These are phyloP conservation scores for Colletotrichum abscissum DNA, from an alignment of 2,329 filamentous ascomycete species.

Conservation along the genomic window DNA sequence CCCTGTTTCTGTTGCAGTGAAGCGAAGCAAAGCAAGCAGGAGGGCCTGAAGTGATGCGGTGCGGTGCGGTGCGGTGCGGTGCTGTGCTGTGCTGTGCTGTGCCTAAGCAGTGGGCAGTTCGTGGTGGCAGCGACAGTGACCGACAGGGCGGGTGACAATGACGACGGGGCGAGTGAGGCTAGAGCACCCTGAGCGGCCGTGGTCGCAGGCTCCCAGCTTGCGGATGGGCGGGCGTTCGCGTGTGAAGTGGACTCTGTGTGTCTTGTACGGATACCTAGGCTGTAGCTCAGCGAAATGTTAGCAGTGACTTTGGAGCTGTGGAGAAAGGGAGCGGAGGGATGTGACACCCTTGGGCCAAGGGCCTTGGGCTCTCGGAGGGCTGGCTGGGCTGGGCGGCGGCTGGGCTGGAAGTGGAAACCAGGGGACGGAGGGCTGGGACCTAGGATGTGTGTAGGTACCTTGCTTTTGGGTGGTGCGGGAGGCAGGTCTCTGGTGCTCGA, in stretches of 20 bases:
- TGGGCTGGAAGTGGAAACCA: slow-evolving; percentile 6
- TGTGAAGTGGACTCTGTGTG: too few relatives aligned
- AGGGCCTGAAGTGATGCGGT: neutral
- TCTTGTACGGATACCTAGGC: too few relatives aligned
- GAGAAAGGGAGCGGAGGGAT: neutral
- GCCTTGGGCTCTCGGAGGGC: neutral
- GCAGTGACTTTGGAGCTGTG: neutral
- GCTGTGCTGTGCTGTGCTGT: too few relatives aligned
- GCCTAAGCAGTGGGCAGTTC: neutral
- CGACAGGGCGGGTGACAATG: slow-evolving; percentile 9
- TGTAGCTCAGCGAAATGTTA: too few relatives aligned
- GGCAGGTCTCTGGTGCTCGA: neutral
- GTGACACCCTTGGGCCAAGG: slow-evolving; percentile 11
- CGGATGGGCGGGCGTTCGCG: neutral
- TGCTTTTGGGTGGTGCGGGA: too few relatives aligned
- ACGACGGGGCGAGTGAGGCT: slow-evolving; percentile 6
- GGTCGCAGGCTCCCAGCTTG: neutral
- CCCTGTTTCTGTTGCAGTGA: neutral
- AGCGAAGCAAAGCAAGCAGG: neutral
- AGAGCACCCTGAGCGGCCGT: neutral
- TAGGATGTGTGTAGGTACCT: neutral
- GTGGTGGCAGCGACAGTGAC: neutral
- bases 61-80: too few relatives aligned
- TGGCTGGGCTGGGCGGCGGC: slow-evolving; percentile 13
- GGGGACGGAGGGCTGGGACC: neutral